Conservation (phyloP, 2,329 filamentous ascomycete species). For the Pseudogymnoascus sp. region DNA sequence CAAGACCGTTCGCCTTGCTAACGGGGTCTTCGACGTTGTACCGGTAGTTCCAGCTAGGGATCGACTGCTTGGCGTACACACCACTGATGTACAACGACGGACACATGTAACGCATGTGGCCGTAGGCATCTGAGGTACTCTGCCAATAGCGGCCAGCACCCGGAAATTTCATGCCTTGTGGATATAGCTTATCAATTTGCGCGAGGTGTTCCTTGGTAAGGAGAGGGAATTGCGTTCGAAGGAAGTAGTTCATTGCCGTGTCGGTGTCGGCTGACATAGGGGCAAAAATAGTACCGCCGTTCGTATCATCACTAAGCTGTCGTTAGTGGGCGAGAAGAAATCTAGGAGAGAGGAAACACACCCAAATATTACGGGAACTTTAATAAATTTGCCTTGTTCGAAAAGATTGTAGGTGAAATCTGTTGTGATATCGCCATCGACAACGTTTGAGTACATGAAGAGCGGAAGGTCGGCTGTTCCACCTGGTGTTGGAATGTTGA, state of each 20-base stretch:
- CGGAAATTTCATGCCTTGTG: constrained; percentile 39
- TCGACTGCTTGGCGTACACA: constrained; percentile 17
- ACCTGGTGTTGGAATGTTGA: constrained; percentile 30
- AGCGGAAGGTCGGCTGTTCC: constrained; percentile 32
- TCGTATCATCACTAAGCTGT: constrained; percentile 42
- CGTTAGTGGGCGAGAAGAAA: not conserved
- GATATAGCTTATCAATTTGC: constrained; percentile 47
- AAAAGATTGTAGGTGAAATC: constrained; percentile 44
- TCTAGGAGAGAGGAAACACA: constrained; percentile 9
- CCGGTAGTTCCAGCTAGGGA: constrained; percentile 58
- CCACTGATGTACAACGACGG: constrained; percentile 45
- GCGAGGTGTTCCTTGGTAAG: constrained; percentile 43
- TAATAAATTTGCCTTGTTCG: constrained; percentile 41
- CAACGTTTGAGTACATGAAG: constrained; percentile 46
- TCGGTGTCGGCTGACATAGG: constrained; percentile 40
- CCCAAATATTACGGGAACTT: constrained; percentile 44
- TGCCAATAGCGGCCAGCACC: constrained; percentile 48
- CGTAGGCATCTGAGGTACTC: constrained; percentile 49
- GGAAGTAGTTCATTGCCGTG: constrained; percentile 43
- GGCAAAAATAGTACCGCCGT: constrained; percentile 58
- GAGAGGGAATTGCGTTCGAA: constrained; percentile 50
- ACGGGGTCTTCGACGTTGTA: constrained; percentile 52
- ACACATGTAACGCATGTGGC: constrained; percentile 59
- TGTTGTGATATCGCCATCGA: constrained; percentile 45
- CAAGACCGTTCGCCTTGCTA: constrained; percentile 45